phyloP scores from a whole-genome alignment of 2,329 filamentous ascomycete species.

The Pseudogymnoascus sp. region DNA sequence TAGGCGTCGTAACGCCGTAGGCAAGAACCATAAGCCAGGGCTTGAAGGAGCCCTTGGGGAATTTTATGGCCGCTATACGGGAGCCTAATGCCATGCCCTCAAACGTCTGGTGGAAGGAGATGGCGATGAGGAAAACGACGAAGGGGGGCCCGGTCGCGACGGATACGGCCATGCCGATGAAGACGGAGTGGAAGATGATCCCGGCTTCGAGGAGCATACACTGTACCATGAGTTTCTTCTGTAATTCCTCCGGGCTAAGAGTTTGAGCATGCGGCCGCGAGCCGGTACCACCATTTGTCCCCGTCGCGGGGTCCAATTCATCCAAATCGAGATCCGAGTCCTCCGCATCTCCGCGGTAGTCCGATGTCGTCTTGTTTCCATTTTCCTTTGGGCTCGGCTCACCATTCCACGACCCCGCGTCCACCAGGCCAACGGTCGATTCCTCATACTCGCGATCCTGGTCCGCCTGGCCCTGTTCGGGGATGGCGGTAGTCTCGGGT shows the following conservation, averaged over 20 bases:
- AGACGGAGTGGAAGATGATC: conserved; percentile 78
- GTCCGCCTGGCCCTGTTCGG: conserved; percentile 32
- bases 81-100: conserved; percentile 81
- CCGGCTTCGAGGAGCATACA: conserved; percentile 75
- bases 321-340: conserved; percentile 56
- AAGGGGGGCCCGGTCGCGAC: conserved; percentile 76
- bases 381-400: conserved; percentile 41
- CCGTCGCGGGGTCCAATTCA: conserved; percentile 47
- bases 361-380: conserved; percentile 26
- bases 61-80: conserved; percentile 76
- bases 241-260: conserved; percentile 43
- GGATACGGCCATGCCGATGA: conserved; percentile 81
- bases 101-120: conserved; percentile 81
- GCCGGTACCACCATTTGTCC: conserved; percentile 25
- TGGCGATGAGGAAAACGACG: conserved; percentile 71
- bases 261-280: conserved; percentile 16
- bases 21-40: conserved; percentile 77
- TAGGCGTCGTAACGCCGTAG: conserved; percentile 70
- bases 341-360: conserved; percentile 31
- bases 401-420: conserved; percentile 52
- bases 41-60: conserved; percentile 63
- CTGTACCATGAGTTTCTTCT: conserved; percentile 64
- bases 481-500: neutral
- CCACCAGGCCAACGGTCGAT: conserved; percentile 48
- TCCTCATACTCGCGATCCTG: conserved; percentile 27